Conservation (phyloP, 345 rosid species). For the Eucalyptus shirleyi region DNA sequence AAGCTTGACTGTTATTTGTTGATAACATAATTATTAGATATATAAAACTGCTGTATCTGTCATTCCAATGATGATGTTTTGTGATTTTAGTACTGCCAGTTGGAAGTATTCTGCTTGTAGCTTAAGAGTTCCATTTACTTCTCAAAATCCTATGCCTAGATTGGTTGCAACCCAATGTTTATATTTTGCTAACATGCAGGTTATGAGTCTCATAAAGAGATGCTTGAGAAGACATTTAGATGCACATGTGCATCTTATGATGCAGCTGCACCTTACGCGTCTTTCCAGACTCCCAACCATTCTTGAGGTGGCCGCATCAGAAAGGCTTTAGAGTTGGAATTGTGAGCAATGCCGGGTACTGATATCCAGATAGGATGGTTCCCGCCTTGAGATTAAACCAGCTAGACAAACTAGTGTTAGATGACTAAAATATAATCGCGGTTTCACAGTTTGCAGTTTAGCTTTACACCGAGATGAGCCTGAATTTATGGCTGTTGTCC, state of each 20-base stretch:
- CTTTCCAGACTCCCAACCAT: constrained; percentile 68
- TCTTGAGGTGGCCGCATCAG: constrained; percentile 66
- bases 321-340: constrained; percentile 59
- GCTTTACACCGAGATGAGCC: background rate
- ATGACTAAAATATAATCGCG: background rate
- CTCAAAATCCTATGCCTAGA: background rate
- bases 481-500: background rate
- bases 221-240: constrained; percentile 67
- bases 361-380: constrained; percentile 72
- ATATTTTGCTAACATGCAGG: constrained; percentile 47
- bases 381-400: constrained; percentile 67
- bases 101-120: background rate
- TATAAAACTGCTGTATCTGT: background rate
- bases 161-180: background rate
- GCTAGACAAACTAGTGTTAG: constrained; percentile 13
- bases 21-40: background rate
- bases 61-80: background rate
- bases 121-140: background rate
- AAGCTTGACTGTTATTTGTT: background rate
- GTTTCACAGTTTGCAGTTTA: background rate
- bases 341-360: constrained; percentile 74
- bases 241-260: constrained; percentile 80
- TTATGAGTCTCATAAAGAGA: constrained; percentile 82
- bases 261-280: constrained; percentile 74
- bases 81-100: background rate